These are phyloP conservation scores for Vaccinium myrtillus DNA, from an alignment of 148 eudicot species.

Conservation along the genomic window DNA sequence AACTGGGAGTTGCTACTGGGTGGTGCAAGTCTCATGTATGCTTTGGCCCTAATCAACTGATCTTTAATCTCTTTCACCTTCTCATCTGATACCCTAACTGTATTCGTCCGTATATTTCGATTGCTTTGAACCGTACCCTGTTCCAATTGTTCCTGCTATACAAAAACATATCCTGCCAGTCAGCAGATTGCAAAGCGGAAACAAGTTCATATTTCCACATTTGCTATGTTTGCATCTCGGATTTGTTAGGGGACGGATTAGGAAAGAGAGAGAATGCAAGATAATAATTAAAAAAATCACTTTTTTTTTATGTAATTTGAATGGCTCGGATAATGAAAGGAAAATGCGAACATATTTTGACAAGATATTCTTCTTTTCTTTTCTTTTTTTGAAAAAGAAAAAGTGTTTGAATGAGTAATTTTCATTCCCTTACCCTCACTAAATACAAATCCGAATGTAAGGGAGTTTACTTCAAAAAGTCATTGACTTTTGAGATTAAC, in stretches of 20 bases:
- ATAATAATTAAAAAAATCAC: too few species aligned
- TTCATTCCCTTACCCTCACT: not conserved
- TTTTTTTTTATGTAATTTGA: not conserved
- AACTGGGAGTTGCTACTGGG: constrained; percentile 54
- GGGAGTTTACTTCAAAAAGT: not conserved
- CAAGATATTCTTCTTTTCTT: not conserved
- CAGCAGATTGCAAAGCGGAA: constrained; percentile 14
- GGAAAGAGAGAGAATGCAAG: not conserved
- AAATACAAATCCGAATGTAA: not conserved
- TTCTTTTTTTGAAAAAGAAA: not conserved
- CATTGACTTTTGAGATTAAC: too few species aligned
- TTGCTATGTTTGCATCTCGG: too few species aligned
- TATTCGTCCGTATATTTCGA: constrained; percentile 24
- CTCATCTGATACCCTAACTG: constrained; percentile 41
- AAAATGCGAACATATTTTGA: not conserved
- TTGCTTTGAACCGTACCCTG: constrained; percentile 24
- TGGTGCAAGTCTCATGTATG: constrained; percentile 67
- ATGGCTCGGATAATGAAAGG: not conserved
- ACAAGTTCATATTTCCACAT: constrained; percentile 4
- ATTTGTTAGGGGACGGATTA: not conserved
- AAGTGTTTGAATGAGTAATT: not conserved
- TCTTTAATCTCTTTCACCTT: constrained; percentile 78
- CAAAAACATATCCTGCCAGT: constrained; percentile 17
- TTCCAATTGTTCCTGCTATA: constrained; percentile 31
- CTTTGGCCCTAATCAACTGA: constrained; percentile 87